phyloP scores from a whole-genome alignment of 306 rosid genomes.

The Dryas octopetala region DNA sequence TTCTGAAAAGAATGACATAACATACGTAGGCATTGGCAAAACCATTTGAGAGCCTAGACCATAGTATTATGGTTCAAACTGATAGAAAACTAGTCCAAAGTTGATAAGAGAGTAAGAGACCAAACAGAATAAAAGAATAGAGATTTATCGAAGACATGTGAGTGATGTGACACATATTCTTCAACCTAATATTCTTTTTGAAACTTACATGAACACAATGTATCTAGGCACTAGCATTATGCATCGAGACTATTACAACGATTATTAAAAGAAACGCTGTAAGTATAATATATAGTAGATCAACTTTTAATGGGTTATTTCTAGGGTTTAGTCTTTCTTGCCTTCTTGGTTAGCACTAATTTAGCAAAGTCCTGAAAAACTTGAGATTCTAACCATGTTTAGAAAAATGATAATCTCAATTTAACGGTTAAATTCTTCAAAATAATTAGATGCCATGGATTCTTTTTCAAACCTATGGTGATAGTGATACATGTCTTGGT shows the following conservation, averaged over 20 bases:
- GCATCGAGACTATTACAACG: not conserved
- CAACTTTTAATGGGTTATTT: not conserved
- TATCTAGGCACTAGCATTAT: not conserved
- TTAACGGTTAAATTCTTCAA: not conserved
- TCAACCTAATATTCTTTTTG: not conserved
- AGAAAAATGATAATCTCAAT: not conserved
- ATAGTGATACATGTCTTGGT: not conserved
- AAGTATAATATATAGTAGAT: not conserved
- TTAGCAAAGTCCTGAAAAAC: not conserved
- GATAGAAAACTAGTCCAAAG: not conserved
- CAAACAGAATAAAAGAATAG: not conserved
- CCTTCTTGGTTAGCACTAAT: not conserved
- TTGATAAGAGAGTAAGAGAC: not conserved
- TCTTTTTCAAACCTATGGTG: not conserved
- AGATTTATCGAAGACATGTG: no score
- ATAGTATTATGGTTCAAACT: conserved; percentile 2
- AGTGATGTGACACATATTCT: not conserved
- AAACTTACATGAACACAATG: not conserved
- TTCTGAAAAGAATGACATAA: not conserved
- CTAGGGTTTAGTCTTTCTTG: not conserved
- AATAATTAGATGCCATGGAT: not conserved
- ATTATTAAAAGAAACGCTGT: not conserved
- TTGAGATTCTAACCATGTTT: not conserved
- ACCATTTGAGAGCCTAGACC: not conserved
- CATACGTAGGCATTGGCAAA: not conserved